Conservation (phyloP, 2,329 filamentous ascomycete species). For the Sodiomyces alkalinus region DNA sequence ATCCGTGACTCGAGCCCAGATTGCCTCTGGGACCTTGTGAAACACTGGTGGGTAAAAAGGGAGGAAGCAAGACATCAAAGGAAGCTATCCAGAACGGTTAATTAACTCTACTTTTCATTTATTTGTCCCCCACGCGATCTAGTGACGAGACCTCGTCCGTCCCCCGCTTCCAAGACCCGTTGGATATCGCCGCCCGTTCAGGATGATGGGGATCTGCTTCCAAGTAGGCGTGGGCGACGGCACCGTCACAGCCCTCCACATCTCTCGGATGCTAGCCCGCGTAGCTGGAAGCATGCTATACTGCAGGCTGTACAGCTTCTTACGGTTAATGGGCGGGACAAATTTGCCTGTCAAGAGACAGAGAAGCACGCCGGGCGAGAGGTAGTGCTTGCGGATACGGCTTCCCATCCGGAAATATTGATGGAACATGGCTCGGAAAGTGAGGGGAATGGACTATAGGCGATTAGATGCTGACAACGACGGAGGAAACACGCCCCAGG, state of each 20-base stretch:
- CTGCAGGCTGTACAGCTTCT: constrained; percentile 88
- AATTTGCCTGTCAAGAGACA: constrained; percentile 83
- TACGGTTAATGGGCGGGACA: constrained; percentile 86
- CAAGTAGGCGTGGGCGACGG: constrained; percentile 25
- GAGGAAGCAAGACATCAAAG: no score
- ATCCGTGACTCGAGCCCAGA: no score
- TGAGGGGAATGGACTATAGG: constrained; percentile 66
- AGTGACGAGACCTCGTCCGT: constrained; percentile 8
- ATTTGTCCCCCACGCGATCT: no score
- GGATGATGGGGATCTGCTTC: constrained; percentile 21
- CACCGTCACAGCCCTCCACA: constrained; percentile 61
- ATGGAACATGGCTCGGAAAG: constrained; percentile 87
- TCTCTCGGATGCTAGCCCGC: constrained; percentile 65
- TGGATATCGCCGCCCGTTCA: constrained; percentile 14
- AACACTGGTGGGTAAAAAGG: no score
- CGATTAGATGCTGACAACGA: not conserved
- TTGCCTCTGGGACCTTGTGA: no score
- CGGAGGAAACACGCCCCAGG: no score
- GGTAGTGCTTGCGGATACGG: constrained; percentile 87
- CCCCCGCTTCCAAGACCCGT: constrained; percentile 5
- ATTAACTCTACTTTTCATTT: no score
- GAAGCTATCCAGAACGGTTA: no score
- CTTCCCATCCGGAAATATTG: constrained; percentile 93
- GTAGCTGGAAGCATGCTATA: constrained; percentile 91
- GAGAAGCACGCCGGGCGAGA: constrained; percentile 75